phyloP scores from a whole-genome alignment of 202 grass and related monocot genomes.

The Cymbopogon flexuosus region DNA sequence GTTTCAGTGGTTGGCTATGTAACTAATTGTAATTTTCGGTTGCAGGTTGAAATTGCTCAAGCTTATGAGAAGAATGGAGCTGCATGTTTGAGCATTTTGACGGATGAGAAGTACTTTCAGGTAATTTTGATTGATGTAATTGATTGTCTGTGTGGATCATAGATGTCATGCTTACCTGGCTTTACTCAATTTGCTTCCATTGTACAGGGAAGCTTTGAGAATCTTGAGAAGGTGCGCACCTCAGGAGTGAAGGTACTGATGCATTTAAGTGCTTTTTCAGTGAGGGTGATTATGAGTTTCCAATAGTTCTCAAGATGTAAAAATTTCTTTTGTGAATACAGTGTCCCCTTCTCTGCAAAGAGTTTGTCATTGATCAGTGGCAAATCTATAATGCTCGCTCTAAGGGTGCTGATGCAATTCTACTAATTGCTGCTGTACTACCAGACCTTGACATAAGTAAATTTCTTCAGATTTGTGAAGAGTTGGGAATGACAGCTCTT shows the following conservation, averaged over 20 bases:
- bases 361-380: slow-evolving; percentile 85
- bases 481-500: slow-evolving; percentile 74
- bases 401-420: slow-evolving; percentile 85
- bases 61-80: slow-evolving; percentile 89
- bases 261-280: not conserved
- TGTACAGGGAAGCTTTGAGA: slow-evolving; percentile 79
- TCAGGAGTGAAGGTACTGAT: slow-evolving; percentile 74
- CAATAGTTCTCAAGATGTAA: slow-evolving; percentile 10
- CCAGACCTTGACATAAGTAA: slow-evolving; percentile 69
- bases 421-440: slow-evolving; percentile 86
- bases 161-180: not conserved
- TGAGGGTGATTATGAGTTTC: slow-evolving; percentile 7
- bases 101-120: slow-evolving; percentile 87
- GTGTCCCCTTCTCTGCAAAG: slow-evolving; percentile 99
- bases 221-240: slow-evolving; percentile 72
- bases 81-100: slow-evolving; percentile 97
- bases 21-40: not conserved
- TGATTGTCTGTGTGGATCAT: slow-evolving; percentile 3
- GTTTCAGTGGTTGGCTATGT: slow-evolving; percentile 22
- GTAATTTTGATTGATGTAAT: slow-evolving; percentile 38
- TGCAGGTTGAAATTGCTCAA: slow-evolving; percentile 80
- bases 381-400: slow-evolving; percentile 86
- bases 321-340: slow-evolving; percentile 39
- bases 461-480: slow-evolving; percentile 57
- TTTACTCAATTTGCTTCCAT: slow-evolving; percentile 19